A percentile compares a stretch with the other conserved stretches of the same genome.
Evolutionary conservation across 148 eudicot genomes (phyloP).

Genomic region (Drosera capensis): DNA sequence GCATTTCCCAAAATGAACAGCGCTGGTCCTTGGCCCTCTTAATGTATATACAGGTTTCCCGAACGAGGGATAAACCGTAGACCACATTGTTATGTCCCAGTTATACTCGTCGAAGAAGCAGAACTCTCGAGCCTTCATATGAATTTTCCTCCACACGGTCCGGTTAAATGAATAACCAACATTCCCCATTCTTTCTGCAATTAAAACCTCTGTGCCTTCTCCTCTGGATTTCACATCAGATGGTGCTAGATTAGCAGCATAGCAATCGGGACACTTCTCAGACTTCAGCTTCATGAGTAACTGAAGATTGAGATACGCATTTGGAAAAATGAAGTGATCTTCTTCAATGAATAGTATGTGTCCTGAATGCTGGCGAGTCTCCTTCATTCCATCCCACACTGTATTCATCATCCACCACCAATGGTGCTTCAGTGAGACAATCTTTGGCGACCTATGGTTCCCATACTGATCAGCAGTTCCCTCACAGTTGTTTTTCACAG

Average conservation of each 20-base stretch:
- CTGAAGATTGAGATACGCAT: constrained; percentile 74
- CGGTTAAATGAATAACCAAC: constrained; percentile 84
- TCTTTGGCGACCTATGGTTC: constrained; percentile 68
- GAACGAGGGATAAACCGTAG: constrained; percentile 82
- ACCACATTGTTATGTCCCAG: constrained; percentile 99
- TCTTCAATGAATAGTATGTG: constrained; percentile 89
- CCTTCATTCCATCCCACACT: constrained; percentile 79
- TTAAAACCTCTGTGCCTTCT: constrained; percentile 41
- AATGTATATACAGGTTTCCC: constrained; percentile 70
- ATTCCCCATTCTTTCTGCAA: constrained; percentile 90
- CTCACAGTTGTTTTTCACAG: constrained; percentile 30
- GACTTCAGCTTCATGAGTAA: constrained; percentile 44
- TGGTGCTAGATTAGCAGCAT: constrained; percentile 81
- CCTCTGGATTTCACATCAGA: constrained; percentile 64
- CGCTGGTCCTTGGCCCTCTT: constrained; percentile 81
- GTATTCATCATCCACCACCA: constrained; percentile 99
- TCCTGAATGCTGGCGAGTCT: constrained; percentile 44
- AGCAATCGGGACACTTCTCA: constrained; percentile 58
- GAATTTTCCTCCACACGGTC: constrained; percentile 72
- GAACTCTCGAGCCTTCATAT: constrained; percentile 50
- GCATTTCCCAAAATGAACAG: constrained; percentile 86
- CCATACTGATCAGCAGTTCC: constrained; percentile 93
- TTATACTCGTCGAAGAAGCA: constrained; percentile 86
- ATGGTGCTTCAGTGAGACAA: constrained; percentile 90
- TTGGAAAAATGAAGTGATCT: constrained; percentile 82